phyloP scores from a whole-genome alignment of 2,329 filamentous ascomycete species.

The Paecilomyces fulvus region DNA sequence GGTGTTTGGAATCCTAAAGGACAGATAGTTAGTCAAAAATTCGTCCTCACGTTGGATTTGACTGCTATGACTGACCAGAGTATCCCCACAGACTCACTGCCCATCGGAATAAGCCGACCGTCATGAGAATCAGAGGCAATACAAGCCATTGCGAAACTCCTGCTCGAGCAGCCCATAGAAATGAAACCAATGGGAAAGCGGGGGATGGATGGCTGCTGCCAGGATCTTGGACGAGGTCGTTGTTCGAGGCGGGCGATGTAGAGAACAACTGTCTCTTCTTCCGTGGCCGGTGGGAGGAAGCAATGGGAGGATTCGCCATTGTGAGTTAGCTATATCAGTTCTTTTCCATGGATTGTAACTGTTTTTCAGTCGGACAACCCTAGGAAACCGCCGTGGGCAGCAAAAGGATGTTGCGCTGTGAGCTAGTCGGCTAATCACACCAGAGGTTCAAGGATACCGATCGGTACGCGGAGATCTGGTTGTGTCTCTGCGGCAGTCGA shows the following conservation, averaged over 20 bases:
- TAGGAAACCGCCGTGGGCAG: background rate
- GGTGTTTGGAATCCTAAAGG: slow-evolving; percentile 62
- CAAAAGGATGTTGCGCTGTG: background rate
- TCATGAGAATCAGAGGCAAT: slow-evolving; percentile 80
- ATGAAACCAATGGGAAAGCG: slow-evolving; percentile 83
- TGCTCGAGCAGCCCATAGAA: slow-evolving; percentile 83
- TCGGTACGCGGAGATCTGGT: background rate
- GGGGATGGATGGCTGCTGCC: slow-evolving; percentile 47
- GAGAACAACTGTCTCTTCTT: slow-evolving; percentile 35
- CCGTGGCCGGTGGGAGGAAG: slow-evolving; percentile 34
- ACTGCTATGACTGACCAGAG: slow-evolving; percentile 54
- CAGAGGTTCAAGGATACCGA: background rate
- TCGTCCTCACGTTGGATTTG: background rate
- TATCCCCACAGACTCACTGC: slow-evolving; percentile 88
- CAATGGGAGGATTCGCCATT: slow-evolving; percentile 19
- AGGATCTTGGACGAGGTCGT: slow-evolving; percentile 35
- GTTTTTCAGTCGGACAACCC: background rate
- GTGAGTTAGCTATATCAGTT: slow-evolving; percentile 9
- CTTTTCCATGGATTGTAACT: slow-evolving; percentile 14
- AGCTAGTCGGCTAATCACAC: background rate
- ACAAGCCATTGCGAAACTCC: slow-evolving; percentile 84
- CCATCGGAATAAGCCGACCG: slow-evolving; percentile 87
- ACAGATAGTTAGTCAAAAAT: slow-evolving; percentile 5
- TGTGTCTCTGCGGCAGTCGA: background rate
- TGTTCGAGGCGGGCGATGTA: slow-evolving; percentile 29